Evolutionary conservation across 495 filamentous ascomycete genomes (phyloP), one percentile per base, ranked within the genome.

Genomic region (Thozetella sp.): DNA sequence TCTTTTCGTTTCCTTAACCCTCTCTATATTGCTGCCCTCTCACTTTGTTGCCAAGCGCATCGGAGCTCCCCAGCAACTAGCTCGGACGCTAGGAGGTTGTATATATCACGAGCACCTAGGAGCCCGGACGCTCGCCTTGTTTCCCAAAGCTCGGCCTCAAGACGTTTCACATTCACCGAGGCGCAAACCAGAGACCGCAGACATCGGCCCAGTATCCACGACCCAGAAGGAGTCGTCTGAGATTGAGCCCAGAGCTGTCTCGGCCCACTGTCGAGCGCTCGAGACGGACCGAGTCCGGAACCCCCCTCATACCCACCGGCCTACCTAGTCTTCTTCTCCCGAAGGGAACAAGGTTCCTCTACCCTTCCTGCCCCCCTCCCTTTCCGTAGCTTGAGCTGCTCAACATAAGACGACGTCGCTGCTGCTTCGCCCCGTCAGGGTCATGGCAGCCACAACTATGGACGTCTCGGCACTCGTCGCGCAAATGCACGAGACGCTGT

Each of bases 401-500:
- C 11, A 48, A 48, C 43, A 13, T 48, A 48, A 48, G 43, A 48
- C 43, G 43, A 48, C 43, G 43, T n/a, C 9, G 10, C 43, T 48
- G 43, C 43, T 48, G 43, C 43, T n/a, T 9, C 43, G 43, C n/a
- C 43, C 43, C 43, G n/a, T 4, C 43, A 48, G 43, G 43, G 43
- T n/a, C 6, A 48, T 48, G 43, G 43, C 43, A 10, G 43, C 30
- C 30, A 37, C 43, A 48, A 48, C 9, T n/a, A 65, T 69, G 62
- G 70, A 75, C 43, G 63, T 74, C 57, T 61, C 67, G 13, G 53
- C 46, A 22, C 67, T 77, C 17, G 62, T 77, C 20, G 22, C 64
- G 30, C 61, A 75, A 56, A 68, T 77, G 70, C 72, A 75, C 45
- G 66, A 73, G 23, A 76, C 65, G 11, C 60, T 77, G 15, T 66